Conservation (phyloP, 768 basidiomycete genomes). For the Suillus alpinus region DNA sequence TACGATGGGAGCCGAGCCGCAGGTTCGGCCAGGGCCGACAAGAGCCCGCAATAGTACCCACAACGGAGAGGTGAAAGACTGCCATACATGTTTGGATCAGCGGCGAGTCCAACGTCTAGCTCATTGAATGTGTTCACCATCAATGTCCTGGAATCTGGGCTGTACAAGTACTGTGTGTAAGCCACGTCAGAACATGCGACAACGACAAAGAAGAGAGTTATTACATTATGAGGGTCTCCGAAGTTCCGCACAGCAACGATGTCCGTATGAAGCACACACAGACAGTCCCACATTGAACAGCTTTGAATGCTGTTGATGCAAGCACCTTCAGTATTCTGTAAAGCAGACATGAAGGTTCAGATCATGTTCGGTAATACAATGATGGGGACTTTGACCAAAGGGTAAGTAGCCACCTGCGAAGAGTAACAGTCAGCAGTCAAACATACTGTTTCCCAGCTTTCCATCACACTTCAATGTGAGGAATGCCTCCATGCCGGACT, state of each 20-base stretch:
- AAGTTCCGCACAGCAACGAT: constrained; percentile 19
- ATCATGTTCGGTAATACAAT: background rate
- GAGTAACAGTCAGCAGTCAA: too few relatives aligned
- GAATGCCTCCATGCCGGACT: too few relatives aligned
- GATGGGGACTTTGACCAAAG: too few relatives aligned
- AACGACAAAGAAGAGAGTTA: background rate
- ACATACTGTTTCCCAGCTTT: too few relatives aligned
- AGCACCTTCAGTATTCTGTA: constrained; percentile 17
- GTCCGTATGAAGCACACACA: constrained; percentile 15
- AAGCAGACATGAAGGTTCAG: background rate
- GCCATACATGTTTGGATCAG: background rate
- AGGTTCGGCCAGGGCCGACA: too few relatives aligned
- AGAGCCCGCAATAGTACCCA: background rate
- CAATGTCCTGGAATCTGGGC: background rate
- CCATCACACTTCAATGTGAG: too few relatives aligned
- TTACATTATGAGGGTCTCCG: constrained; percentile 2
- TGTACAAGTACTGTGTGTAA: background rate
- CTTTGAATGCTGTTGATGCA: constrained; percentile 9
- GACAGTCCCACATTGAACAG: constrained; percentile 1
- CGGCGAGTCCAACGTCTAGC: background rate
- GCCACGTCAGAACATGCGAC: background rate
- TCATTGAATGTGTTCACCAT: background rate
- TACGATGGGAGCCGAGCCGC: background rate
- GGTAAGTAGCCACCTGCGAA: too few relatives aligned
- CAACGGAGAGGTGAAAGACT: background rate